Base-by-base conservation (phyloP, 768 basidiomycete species). In the Phaeotremella fagi region DNA sequence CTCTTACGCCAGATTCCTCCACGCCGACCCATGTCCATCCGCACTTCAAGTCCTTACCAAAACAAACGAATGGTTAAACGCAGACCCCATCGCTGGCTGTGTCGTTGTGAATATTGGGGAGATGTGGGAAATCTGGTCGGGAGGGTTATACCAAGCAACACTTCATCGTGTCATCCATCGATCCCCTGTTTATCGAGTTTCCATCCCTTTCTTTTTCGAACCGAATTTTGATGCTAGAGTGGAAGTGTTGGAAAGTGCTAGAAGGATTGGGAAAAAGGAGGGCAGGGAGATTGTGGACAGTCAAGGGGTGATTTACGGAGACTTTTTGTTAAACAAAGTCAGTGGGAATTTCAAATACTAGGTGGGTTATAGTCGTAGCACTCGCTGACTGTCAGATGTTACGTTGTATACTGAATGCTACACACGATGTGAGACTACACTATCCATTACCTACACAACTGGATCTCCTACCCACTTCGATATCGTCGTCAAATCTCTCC, bases 191-290 rank as follows among this genome's bases (percentile, higher is more conserved):
- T 91, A 90, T 70, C 78, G 78, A 7, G 81, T 91, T 35, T 90
- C 88, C 83, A 80, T 92, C 18, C 91, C 91, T 0, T 94, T 94
- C 76, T 95, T 95, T 79, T 94, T 87, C 59, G 91, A 94, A 72
- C 90, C 91, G 0, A 88, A 87, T 52, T 90, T 88, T 64, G 77
- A 83, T 54, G 86, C 90, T 0, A 52, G 77, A 1, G 76, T 95
- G 43, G 74, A 79, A 58, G 86, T 89, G 0, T 75, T 92, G 4
- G 77, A 78, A 3, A 83, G 83, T 4, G 83, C 82, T 0, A 64
- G 79, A 24, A 80, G 83, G 28, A 62, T 80, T 9, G 77, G 77
- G 51, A 61, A 73, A 14, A 68, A 66, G 25, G 64, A 59, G 16
- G 61, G 65, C 4, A 48, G 42, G 46, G 42, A 59, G 24, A 42